Percentiles rank a stretch among this genome's conserved stretches.
phyloP scores from a whole-genome alignment of 2,329 filamentous ascomycete genomes.

The Diaporthe sp. region DNA sequence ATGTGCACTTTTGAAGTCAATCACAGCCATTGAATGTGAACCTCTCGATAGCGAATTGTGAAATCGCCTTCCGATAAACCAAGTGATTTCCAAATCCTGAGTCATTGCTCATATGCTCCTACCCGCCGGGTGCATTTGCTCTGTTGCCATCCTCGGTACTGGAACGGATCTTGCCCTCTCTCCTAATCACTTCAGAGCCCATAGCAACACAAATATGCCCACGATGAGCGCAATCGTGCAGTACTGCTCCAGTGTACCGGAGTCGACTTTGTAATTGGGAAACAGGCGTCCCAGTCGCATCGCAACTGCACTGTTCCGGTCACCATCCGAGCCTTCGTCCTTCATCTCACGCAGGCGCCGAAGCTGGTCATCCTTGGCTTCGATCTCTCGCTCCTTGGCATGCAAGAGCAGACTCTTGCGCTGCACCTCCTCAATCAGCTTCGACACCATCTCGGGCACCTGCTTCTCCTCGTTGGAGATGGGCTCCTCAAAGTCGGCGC shows the following conservation, averaged over 20 bases:
- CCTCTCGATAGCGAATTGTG: neutral
- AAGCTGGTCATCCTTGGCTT: constrained; percentile 27
- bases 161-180: too few relatives aligned
- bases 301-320: too few relatives aligned
- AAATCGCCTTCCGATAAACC: too few relatives aligned
- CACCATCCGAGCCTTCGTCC: neutral
- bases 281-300: neutral
- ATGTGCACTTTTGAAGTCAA: neutral
- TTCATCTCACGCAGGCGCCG: neutral
- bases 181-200: constrained; percentile 5
- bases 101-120: neutral
- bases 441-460: constrained; percentile 22
- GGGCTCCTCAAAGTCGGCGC: constrained; percentile 23
- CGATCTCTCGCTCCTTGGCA: constrained; percentile 20
- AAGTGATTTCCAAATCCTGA: neutral
- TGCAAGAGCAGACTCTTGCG: neutral
- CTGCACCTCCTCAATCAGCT: constrained; percentile 18
- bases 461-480: constrained; percentile 31
- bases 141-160: too few relatives aligned
- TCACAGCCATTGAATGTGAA: too few relatives aligned
- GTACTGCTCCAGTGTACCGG: constrained; percentile 11
- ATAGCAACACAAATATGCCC: neutral
- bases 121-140: too few relatives aligned
- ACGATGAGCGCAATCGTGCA: constrained; percentile 3
- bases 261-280: neutral